Evolutionary conservation across 345 rosid genomes (phyloP).

Genomic region (Hirschfeldia incana): DNA sequence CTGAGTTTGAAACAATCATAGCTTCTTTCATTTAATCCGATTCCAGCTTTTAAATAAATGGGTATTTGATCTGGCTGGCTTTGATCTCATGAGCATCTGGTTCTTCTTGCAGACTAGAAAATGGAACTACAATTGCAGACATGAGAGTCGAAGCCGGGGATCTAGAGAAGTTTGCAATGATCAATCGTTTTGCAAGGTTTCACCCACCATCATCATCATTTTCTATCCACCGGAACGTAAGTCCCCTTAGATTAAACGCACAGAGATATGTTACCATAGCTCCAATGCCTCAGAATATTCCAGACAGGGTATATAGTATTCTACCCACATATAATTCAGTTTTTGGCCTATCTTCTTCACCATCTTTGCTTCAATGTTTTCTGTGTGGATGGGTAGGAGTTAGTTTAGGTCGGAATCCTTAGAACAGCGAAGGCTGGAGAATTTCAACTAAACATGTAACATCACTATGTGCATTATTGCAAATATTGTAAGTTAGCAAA

Average conservation of each 20-base stretch:
- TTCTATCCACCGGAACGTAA: no score
- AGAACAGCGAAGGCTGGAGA: constrained; percentile 31
- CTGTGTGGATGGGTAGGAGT: no score
- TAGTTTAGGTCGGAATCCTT: no score
- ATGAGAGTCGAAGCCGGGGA: constrained; percentile 80
- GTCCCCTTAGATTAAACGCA: no score
- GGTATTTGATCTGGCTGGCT: neutral
- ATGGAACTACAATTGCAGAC: constrained; percentile 60
- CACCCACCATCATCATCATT: constrained; percentile 48
- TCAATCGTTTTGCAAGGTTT: constrained; percentile 87
- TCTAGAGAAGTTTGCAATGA: constrained; percentile 72
- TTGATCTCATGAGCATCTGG: constrained; percentile 17
- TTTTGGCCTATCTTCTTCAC: no score
- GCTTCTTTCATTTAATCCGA: neutral
- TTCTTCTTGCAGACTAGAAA: constrained; percentile 64
- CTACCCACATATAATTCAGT: no score
- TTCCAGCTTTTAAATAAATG: neutral
- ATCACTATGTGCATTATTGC: constrained; percentile 6
- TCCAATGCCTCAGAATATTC: no score
- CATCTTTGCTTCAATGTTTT: no score
- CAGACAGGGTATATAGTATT: no score
- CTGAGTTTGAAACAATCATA: constrained; percentile 34
- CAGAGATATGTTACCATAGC: no score
- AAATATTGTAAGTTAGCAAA: constrained; percentile 28
- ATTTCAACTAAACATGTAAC: constrained; percentile 21